A percentile compares a stretch with the other conserved stretches of the same genome.
These are phyloP conservation scores for Ceratobasidium sp. DNA, from an alignment of 1,284 basidiomycete genomes.

Conservation along the genomic window DNA sequence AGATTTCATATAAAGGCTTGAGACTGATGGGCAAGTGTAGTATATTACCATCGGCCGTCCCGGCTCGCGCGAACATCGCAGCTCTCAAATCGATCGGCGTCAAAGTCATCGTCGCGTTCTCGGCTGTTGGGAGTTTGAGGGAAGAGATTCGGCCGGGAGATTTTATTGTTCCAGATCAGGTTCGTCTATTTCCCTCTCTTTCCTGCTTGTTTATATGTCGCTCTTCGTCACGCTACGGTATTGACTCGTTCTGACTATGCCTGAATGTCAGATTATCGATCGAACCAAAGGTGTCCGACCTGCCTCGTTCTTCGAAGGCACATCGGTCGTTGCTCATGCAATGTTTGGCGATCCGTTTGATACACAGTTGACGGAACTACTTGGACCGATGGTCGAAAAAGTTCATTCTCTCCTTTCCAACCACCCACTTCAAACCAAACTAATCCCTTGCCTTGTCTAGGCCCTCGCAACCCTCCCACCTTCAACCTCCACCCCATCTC, in stretches of 20 bases:
- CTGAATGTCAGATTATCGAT: slow-evolving; percentile 79
- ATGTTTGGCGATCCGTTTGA: slow-evolving; percentile 95
- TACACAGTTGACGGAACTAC: slow-evolving; percentile 74
- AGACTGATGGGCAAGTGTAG: background rate
- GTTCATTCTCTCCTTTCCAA: slow-evolving; percentile 57
- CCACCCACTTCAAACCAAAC: background rate
- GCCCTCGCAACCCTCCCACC: slow-evolving; percentile 33
- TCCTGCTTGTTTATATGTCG: background rate
- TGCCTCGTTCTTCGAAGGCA: slow-evolving; percentile 88
- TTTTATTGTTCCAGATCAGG: slow-evolving; percentile 88
- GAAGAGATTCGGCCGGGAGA: slow-evolving; percentile 95
- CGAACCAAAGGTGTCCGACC: slow-evolving; percentile 93
- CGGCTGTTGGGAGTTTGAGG: slow-evolving; percentile 94
- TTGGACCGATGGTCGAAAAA: slow-evolving; percentile 75
- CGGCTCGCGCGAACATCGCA: slow-evolving; percentile 92
- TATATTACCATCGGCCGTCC: slow-evolving; percentile 81
- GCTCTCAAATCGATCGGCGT: slow-evolving; percentile 95
- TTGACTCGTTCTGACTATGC: background rate
- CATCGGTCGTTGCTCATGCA: slow-evolving; percentile 89
- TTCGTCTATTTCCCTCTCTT: slow-evolving; percentile 11
- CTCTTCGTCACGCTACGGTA: background rate
- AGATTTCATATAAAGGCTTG: background rate
- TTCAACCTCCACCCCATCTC: slow-evolving; percentile 52
- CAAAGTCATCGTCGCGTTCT: slow-evolving; percentile 91
- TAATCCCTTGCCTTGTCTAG: background rate